Conservation (phyloP, 805 yeast species). For the Metschnikowia cerradonensis region DNA sequence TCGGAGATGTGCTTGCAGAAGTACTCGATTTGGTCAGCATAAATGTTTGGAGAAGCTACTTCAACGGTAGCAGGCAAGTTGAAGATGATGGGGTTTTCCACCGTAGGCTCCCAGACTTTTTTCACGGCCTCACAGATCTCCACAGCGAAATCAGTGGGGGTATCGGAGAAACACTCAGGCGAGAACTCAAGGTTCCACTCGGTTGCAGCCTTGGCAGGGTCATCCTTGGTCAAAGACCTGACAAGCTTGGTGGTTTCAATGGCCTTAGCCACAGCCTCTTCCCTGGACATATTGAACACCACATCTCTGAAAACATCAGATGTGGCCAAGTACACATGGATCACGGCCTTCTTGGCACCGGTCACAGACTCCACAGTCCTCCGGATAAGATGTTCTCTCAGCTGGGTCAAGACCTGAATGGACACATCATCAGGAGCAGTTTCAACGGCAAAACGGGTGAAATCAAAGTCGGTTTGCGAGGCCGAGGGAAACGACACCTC, state of each 20-base stretch:
- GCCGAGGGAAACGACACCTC: constrained; percentile 82
- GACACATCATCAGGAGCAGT: constrained; percentile 72
- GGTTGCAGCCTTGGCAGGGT: constrained; percentile 59
- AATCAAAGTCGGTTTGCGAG: constrained; percentile 78
- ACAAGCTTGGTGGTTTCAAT: constrained; percentile 67
- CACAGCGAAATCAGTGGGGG: constrained; percentile 69
- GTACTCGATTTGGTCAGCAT: constrained; percentile 79
- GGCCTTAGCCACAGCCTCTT: constrained; percentile 66
- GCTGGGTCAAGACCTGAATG: constrained; percentile 71
- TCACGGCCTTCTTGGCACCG: constrained; percentile 69
- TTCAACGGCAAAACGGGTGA: constrained; percentile 75
- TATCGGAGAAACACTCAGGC: constrained; percentile 74
- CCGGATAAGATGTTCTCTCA: constrained; percentile 69
- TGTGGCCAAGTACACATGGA: constrained; percentile 73
- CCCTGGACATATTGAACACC: constrained; percentile 66
- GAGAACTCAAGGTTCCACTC: constrained; percentile 71
- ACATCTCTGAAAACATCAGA: constrained; percentile 72
- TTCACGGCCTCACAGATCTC: constrained; percentile 79
- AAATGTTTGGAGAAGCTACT: constrained; percentile 68
- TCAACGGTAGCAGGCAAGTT: constrained; percentile 81
- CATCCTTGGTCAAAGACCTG: constrained; percentile 68
- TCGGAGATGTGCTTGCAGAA: constrained; percentile 64
- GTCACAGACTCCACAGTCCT: constrained; percentile 70
- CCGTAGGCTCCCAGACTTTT: constrained; percentile 76
- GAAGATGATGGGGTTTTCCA: constrained; percentile 67